Evolutionary conservation across 2,329 filamentous ascomycete genomes (phyloP), one percentile per base, ranked within the genome.

Genomic region (Colletotrichum acutatum): DNA sequence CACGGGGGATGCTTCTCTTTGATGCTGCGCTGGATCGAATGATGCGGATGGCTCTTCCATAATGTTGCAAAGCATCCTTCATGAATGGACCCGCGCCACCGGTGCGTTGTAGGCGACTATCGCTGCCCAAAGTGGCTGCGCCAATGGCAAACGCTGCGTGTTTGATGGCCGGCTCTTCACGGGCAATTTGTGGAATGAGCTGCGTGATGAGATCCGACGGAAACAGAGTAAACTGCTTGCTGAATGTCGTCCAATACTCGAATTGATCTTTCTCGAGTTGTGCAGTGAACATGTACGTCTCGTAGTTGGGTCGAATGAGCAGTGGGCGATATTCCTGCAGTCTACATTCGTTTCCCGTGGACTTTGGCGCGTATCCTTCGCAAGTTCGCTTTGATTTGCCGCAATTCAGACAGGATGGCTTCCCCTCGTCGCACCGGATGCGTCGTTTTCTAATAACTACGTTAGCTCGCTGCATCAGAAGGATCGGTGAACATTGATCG

Each of bases 61-160:
- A 85, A 70, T 83, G 83, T 16, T 78, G 76, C 26, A 84, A 78
- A n/a, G 83, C 83, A 19, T 73, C 61, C 11, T 42, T 46, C 3
- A 12, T 30, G 30, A 58, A 73, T 0, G 42, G 49, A 1, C 67
- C 62, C 0, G 37, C 28, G 0, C 61, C 65, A 3, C 34, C 30
- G 9, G 67, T 60, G 2, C 68, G 61, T 19, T 59, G 46, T 7
- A 12, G 16, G 4, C 26, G 79, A 77, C 68, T 84, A 83, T 58
- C 83, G 83, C 0, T 82, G 4, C 58, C 61, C 34, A 73, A 59
- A 1, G 71, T 64, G n/a, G 67, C 71, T 2, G 83, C 83, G 0
- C 83, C 83, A 7, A 85, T 79, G 5, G 83, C 83, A 79, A 85
- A 83, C 66, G 83, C 83, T 3, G 79, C 83, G 60, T 81, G 83